These are phyloP conservation scores for Hebeloma cylindrosporum DNA, from an alignment of 768 basidiomycete genomes.

Conservation along the genomic window DNA sequence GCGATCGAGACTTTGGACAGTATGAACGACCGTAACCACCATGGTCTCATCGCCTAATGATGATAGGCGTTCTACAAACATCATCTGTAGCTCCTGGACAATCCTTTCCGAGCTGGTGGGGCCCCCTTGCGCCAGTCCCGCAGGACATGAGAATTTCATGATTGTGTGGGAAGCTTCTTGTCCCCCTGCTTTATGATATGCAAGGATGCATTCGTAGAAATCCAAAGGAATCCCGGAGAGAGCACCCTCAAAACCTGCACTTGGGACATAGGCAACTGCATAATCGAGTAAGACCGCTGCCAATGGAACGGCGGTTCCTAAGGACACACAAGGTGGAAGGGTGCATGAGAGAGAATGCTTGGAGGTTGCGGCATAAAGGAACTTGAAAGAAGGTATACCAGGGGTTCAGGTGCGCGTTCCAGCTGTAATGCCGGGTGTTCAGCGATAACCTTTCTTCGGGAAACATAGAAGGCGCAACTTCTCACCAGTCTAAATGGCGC, in stretches of 20 bases:
- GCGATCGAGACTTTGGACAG: slow-evolving; percentile 9
- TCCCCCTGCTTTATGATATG: neutral
- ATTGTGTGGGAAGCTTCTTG: slow-evolving; percentile 34
- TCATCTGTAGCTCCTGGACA: slow-evolving; percentile 28
- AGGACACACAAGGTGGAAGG: slow-evolving; percentile 27
- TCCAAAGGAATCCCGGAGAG: slow-evolving; percentile 48
- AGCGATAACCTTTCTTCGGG: too few relatives aligned
- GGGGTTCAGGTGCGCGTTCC: slow-evolving; percentile 3
- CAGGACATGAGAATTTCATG: slow-evolving; percentile 61
- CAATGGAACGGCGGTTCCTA: slow-evolving; percentile 44
- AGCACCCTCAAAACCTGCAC: slow-evolving; percentile 19
- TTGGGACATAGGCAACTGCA: slow-evolving; percentile 51
- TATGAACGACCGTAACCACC: slow-evolving; percentile 7
- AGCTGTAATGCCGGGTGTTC: slow-evolving; percentile 1
- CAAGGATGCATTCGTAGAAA: slow-evolving; percentile 46
- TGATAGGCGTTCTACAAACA: slow-evolving; percentile 34
- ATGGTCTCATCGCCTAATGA: neutral
- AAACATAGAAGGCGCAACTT: neutral
- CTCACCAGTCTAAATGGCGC: slow-evolving; percentile 14
- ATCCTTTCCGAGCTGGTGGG: slow-evolving; percentile 26
- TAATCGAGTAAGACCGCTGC: slow-evolving; percentile 64
- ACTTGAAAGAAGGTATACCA: slow-evolving; percentile 6
- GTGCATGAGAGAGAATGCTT: slow-evolving; percentile 22
- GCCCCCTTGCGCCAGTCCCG: slow-evolving; percentile 19
- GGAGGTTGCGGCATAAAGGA: neutral